Conservation (phyloP, 805 yeast genomes). For the Cyberlindnera saturnus region DNA sequence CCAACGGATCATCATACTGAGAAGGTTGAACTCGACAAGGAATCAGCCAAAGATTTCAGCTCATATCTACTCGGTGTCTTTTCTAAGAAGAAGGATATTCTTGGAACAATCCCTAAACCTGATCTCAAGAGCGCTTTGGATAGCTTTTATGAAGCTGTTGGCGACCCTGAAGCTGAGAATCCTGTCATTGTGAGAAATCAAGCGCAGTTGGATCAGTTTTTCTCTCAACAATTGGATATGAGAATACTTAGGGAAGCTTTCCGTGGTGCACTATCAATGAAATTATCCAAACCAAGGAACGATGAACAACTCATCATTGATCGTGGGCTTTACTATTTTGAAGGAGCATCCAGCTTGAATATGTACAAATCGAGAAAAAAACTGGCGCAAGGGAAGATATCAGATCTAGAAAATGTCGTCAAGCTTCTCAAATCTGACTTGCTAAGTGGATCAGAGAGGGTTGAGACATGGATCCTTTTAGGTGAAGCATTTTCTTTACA, state of each 20-base stretch:
- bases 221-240: conserved; percentile 41
- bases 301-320: conserved; percentile 33
- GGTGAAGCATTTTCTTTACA: conserved; percentile 74
- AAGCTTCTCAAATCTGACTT: conserved; percentile 62
- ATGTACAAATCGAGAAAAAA: conserved; percentile 64
- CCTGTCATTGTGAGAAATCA: conserved; percentile 41
- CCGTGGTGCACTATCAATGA: conserved; percentile 38
- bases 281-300: conserved; percentile 25
- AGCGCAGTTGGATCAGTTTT: conserved; percentile 37
- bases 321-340: conserved; percentile 61
- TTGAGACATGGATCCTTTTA: conserved; percentile 82
- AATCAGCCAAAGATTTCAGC: conserved; percentile 35
- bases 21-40: conserved; percentile 31
- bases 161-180: conserved; percentile 47
- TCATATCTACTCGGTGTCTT: conserved; percentile 51
- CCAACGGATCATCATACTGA: conserved; percentile 63
- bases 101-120: conserved; percentile 52
- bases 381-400: conserved; percentile 72
- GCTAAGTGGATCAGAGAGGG: conserved; percentile 54
- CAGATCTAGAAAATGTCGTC: conserved; percentile 73
- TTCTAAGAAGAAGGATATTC: conserved; percentile 50
- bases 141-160: conserved; percentile 61
- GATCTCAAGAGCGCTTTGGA: conserved; percentile 75
- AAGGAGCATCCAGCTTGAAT: conserved; percentile 64
- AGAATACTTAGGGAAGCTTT: conserved; percentile 43